Evolutionary conservation across 768 basidiomycete genomes (phyloP).

Genomic region (Chalciporus piperatus): DNA sequence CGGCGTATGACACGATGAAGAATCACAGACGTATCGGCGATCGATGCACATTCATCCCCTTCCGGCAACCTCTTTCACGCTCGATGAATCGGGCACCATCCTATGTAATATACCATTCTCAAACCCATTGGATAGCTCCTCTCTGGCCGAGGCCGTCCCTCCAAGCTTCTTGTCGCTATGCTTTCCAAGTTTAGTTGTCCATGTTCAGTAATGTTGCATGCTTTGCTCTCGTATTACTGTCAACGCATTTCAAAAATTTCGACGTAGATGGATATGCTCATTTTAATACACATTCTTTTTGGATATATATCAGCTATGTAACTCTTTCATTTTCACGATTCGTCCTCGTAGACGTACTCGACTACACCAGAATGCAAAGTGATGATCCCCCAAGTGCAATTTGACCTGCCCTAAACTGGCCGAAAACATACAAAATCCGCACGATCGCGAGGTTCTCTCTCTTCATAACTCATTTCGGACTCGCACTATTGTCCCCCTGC

Average conservation of each 20-base stretch:
- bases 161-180: background rate
- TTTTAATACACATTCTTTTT: constrained; percentile 25
- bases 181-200: background rate
- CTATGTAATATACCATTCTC: constrained; percentile 2
- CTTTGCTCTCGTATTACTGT: background rate
- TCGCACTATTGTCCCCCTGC: constrained; percentile 39
- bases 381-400: too few relatives aligned
- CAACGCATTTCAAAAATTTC: background rate
- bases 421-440: accelerated
- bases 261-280: constrained; percentile 9
- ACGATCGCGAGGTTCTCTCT: background rate
- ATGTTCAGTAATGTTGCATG: background rate
- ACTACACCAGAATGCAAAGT: too few relatives aligned
- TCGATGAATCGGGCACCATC: background rate
- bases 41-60: background rate
- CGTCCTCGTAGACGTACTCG: background rate
- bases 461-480: constrained; percentile 31
- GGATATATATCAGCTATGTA: constrained; percentile 3
- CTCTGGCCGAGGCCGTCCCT: constrained; percentile 3
- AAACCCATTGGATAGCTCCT: background rate
- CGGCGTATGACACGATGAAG: constrained; percentile 23
- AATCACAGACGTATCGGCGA: background rate
- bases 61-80: background rate
- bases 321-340: constrained; percentile 1
- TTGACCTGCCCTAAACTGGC: constrained; percentile 24